Percentiles rank a stretch among this genome's conserved stretches.
These are phyloP conservation scores for Amyloporia xantha DNA, from an alignment of 768 basidiomycete genomes.

Conservation along the genomic window DNA sequence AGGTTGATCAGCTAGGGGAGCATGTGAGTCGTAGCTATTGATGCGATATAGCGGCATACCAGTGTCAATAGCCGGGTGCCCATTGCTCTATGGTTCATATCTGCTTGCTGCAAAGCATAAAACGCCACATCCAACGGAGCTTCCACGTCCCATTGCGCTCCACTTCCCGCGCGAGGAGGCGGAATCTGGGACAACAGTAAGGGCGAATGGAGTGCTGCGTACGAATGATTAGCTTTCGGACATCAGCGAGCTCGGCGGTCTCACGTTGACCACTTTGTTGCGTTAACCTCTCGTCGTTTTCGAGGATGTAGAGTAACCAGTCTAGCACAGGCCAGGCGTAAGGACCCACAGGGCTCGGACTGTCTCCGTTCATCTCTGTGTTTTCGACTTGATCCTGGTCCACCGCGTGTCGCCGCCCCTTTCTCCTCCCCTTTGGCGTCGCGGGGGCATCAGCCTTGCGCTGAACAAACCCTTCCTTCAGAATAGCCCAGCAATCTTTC, in stretches of 20 bases:
- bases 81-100: conserved; percentile 11
- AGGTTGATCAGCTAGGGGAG: conserved; percentile 30
- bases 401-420: neutral
- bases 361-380: conserved; percentile 22
- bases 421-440: conserved; percentile 2
- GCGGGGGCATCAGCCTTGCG: conserved; percentile 19
- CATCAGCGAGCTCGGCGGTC: conserved; percentile 5
- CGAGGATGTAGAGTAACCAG: conserved; percentile 62
- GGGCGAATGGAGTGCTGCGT: conserved; percentile 38
- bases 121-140: conserved; percentile 41
- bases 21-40: no score
- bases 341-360: conserved; percentile 39
- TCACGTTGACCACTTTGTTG: conserved; percentile 33
- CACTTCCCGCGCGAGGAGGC: conserved; percentile 38
- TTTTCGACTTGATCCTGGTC: conserved; percentile 10
- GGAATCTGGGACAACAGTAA: conserved; percentile 57
- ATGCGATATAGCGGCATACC: no score
- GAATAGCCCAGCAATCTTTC: conserved; percentile 55
- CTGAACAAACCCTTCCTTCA: conserved; percentile 48
- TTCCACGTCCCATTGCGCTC: conserved; percentile 50
- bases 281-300: conserved; percentile 49
- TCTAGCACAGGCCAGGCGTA: conserved; percentile 68
- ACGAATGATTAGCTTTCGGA: conserved; percentile 5
- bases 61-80: conserved; percentile 25
- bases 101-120: conserved; percentile 23